Percentiles rank a stretch among this genome's conserved stretches.
phyloP scores from a whole-genome alignment of 345 rosid genomes.

The Ceriops decandra region DNA sequence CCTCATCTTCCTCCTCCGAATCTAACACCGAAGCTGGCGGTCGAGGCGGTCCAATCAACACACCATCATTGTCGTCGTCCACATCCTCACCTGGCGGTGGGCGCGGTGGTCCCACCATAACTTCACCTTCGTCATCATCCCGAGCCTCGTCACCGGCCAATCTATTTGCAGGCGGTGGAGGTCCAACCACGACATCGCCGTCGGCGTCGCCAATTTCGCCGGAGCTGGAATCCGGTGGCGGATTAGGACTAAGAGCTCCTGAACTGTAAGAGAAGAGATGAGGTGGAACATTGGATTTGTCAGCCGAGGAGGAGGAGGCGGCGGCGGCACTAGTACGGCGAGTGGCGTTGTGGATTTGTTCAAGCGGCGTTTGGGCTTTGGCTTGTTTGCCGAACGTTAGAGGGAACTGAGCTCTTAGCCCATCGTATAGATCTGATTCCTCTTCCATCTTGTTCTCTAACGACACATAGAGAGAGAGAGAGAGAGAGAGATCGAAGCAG shows the following conservation, averaged over 20 bases:
- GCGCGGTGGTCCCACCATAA: conserved; percentile 58
- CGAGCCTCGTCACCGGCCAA: conserved; percentile 9
- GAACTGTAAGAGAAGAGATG: conserved; percentile 42
- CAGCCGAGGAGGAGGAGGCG: conserved; percentile 9
- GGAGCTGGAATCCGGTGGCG: conserved; percentile 21
- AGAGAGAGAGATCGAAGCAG: no score
- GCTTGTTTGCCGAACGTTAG: conserved; percentile 68
- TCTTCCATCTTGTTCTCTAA: conserved; percentile 40
- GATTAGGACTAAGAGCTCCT: conserved; percentile 34
- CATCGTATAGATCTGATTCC: conserved; percentile 63
- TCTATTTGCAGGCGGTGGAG: conserved; percentile 16
- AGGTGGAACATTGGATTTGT: conserved; percentile 31
- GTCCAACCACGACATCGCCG: conserved; percentile 14
- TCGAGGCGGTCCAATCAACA: conserved; percentile 23
- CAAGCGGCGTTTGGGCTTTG: conserved; percentile 53
- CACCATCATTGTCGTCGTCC: conserved; percentile 25
- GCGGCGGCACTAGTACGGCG: conserved; percentile 46
- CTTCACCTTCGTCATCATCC: conserved; percentile 18
- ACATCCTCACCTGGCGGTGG: conserved; percentile 29
- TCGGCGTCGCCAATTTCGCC: conserved; percentile 7
- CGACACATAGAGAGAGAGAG: no score
- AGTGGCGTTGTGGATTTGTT: conserved; percentile 66
- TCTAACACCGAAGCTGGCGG: conserved; percentile 30
- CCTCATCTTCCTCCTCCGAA: conserved; percentile 47
- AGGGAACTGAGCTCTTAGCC: conserved; percentile 71